These are phyloP conservation scores for Whalleya microplaca DNA, from an alignment of 2,329 filamentous ascomycete species.

Conservation along the genomic window DNA sequence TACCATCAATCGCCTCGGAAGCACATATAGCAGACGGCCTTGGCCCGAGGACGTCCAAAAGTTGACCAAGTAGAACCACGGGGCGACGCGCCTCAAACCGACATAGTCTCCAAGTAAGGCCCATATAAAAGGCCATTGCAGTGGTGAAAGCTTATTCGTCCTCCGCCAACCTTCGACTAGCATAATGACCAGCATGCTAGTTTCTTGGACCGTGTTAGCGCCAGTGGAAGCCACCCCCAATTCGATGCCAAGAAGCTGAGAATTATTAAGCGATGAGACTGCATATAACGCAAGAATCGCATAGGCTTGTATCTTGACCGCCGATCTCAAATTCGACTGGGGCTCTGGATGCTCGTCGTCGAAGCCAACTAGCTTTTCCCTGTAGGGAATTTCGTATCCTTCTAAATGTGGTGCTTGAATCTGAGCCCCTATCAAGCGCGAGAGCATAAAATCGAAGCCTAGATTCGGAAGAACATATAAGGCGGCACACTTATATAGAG, in stretches of 20 bases:
- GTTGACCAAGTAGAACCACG: not conserved
- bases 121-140: conserved; percentile 5
- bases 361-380: not conserved
- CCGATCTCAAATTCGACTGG: not conserved
- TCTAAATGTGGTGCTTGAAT: not conserved
- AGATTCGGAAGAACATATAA: not conserved
- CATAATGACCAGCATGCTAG: not conserved
- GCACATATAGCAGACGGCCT: not conserved
- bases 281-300: not conserved
- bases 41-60: not conserved
- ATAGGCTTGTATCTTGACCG: not conserved
- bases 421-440: not conserved
- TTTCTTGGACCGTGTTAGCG: not conserved
- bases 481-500: not conserved
- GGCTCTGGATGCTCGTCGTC: not conserved
- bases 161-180: conserved; percentile 6
- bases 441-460: not conserved
- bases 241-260: too few relatives aligned
- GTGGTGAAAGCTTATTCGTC: not conserved
- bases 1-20: not conserved
- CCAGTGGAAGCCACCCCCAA: not conserved
- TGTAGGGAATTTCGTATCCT: not conserved
- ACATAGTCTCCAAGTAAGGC: not conserved
- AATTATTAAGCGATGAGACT: too few relatives aligned
- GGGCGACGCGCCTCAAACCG: not conserved